Percentiles rank a stretch among this genome's conserved stretches.
Evolutionary conservation across 2,329 filamentous ascomycete species (phyloP).

Genomic region (Sphaerulina musiva): DNA sequence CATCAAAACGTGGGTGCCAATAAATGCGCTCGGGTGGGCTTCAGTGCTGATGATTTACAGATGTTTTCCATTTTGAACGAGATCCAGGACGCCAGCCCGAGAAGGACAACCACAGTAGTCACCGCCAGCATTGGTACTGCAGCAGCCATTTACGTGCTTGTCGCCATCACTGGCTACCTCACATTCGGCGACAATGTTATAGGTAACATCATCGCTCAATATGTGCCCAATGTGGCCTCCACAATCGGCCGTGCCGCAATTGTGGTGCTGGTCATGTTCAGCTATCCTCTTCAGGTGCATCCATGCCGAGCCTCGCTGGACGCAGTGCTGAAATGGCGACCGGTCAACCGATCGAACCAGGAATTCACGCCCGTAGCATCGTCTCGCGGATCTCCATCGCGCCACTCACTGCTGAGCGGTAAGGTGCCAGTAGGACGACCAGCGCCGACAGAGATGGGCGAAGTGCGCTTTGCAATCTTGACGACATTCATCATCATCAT

Average conservation of each 20-base stretch:
- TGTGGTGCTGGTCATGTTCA: slow-evolving; percentile 92
- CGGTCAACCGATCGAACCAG: slow-evolving; percentile 33
- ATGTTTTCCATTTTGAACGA: slow-evolving; percentile 99
- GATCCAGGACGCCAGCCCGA: slow-evolving; percentile 75
- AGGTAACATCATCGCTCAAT: slow-evolving; percentile 93
- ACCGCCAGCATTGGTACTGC: slow-evolving; percentile 78
- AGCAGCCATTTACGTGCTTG: slow-evolving; percentile 79
- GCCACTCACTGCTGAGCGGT: slow-evolving; percentile 26
- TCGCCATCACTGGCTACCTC: slow-evolving; percentile 90
- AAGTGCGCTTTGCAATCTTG: slow-evolving; percentile 80
- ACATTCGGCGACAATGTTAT: slow-evolving; percentile 86
- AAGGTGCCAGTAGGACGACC: slow-evolving; percentile 23
- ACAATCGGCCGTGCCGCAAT: slow-evolving; percentile 94
- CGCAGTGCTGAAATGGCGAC: slow-evolving; percentile 89
- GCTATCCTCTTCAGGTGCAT: slow-evolving; percentile 90
- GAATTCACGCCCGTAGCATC: slow-evolving; percentile 26
- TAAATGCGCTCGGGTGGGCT: neutral
- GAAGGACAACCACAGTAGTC: slow-evolving; percentile 71
- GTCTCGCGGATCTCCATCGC: slow-evolving; percentile 26
- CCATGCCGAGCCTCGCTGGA: slow-evolving; percentile 93
- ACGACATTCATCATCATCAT: slow-evolving; percentile 79
- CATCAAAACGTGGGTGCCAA: slow-evolving; percentile 74
- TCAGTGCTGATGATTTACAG: slow-evolving; percentile 40
- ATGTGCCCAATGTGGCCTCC: slow-evolving; percentile 68
- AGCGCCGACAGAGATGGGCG: slow-evolving; percentile 59